phyloP scores from a whole-genome alignment of 2,329 filamentous ascomycete species.

The Huntiella decipiens region DNA sequence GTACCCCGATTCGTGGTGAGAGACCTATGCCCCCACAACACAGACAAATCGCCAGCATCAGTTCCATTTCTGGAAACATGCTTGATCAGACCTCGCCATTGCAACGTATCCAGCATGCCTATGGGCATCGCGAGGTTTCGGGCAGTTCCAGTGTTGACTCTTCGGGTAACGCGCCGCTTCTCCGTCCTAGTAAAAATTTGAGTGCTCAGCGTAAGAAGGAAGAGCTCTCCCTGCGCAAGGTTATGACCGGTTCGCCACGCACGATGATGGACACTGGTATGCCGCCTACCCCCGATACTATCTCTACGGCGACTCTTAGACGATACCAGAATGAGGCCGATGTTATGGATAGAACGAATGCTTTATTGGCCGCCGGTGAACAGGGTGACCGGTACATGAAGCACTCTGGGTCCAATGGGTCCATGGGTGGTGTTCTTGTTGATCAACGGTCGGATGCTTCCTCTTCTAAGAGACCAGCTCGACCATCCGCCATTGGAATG shows the following conservation, averaged over 20 bases:
- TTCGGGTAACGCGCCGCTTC: conserved; percentile 13
- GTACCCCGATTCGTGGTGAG: conserved; percentile 5
- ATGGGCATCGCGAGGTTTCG: conserved; percentile 12
- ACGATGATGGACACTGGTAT: conserved; percentile 25
- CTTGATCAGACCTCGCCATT: conserved; percentile 29
- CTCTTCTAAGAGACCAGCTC: conserved; percentile 12
- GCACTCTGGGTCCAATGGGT: conserved; percentile 8
- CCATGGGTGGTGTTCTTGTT: conserved; percentile 10
- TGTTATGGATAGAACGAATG: conserved; percentile 12
- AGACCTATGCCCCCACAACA: conserved; percentile 3
- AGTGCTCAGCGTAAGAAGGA: conserved; percentile 25
- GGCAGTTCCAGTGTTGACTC: conserved; percentile 14
- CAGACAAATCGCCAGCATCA: conserved; percentile 12
- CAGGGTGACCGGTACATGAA: conserved; percentile 6
- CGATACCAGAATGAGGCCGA: conserved; percentile 33
- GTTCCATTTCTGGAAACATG: conserved; percentile 25
- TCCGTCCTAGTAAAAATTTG: conserved; percentile 17
- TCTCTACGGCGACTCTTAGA: conserved; percentile 35
- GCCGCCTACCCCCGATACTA: conserved; percentile 41
- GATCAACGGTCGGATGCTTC: neutral
- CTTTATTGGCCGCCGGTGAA: conserved; percentile 1
- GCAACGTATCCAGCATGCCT: conserved; percentile 26
- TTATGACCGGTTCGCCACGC: conserved; percentile 27
- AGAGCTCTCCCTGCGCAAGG: conserved; percentile 22
- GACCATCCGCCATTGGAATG: conserved; percentile 18